phyloP scores from a whole-genome alignment of 805 yeast genomes.

The Scheffersomyces amazonensis region DNA sequence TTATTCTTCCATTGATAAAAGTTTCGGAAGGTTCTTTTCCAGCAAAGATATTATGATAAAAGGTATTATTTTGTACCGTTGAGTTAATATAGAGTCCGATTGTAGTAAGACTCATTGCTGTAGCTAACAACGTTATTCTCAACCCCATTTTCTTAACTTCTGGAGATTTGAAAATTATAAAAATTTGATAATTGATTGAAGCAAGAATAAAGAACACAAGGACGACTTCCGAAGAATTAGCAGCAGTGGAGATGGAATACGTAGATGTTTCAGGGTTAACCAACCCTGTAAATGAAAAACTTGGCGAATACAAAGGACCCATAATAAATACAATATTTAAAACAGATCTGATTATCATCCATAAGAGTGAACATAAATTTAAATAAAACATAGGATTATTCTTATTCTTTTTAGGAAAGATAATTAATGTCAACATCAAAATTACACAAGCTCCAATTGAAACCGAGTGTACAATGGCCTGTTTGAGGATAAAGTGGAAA shows the following conservation, averaged over 20 bases:
- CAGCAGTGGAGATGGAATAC: conserved; percentile 53
- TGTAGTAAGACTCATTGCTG: conserved; percentile 50
- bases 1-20: conserved; percentile 20
- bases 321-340: conserved; percentile 54
- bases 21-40: conserved; percentile 1
- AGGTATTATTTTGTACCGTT: conserved; percentile 42
- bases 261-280: conserved; percentile 26
- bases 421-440: conserved; percentile 1
- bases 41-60: conserved; percentile 18
- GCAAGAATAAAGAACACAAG: conserved; percentile 59
- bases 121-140: conserved; percentile 34
- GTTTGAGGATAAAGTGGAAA: not conserved
- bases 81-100: conserved; percentile 57
- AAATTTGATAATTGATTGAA: conserved; percentile 70
- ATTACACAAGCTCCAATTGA: conserved; percentile 9
- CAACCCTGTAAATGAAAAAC: conserved; percentile 37
- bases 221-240: conserved; percentile 58
- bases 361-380: conserved; percentile 58
- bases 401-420: conserved; percentile 1
- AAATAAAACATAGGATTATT: conserved; percentile 52
- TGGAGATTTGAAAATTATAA: conserved; percentile 64
- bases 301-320: conserved; percentile 49
- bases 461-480: conserved; percentile 6
- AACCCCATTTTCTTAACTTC: conserved; percentile 42
- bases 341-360: conserved; percentile 58